A percentile compares a stretch with the other conserved stretches of the same genome.
Evolutionary conservation across 495 filamentous ascomycete species (phyloP).

Genomic region (Parachaetomium inaequale): DNA sequence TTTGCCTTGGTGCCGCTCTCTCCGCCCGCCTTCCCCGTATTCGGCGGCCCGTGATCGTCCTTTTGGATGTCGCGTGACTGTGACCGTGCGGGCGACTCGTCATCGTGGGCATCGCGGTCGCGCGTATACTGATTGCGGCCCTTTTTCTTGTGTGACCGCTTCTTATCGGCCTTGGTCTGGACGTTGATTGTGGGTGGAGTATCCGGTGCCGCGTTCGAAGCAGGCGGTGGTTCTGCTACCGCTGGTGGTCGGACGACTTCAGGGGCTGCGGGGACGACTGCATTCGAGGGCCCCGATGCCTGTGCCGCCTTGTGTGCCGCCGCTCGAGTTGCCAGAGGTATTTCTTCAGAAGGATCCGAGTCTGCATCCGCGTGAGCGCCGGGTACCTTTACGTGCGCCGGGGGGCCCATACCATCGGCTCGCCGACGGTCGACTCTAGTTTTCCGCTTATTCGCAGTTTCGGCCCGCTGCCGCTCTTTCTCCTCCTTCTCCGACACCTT

Average conservation of each 20-base stretch:
- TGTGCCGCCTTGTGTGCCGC: slow-evolving; percentile 32
- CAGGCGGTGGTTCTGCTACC: slow-evolving; percentile 23
- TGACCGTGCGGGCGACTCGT: slow-evolving; percentile 63
- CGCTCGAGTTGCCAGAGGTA: slow-evolving; percentile 45
- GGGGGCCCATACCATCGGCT: slow-evolving; percentile 62
- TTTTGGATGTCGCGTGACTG: slow-evolving; percentile 60
- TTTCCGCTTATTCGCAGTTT: slow-evolving; percentile 71
- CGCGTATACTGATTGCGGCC: slow-evolving; percentile 86
- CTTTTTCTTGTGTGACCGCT: slow-evolving; percentile 60
- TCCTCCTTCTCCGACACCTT: slow-evolving; percentile 63
- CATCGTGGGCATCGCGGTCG: slow-evolving; percentile 63
- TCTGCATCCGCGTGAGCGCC: slow-evolving; percentile 44
- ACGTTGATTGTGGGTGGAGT: slow-evolving; percentile 47
- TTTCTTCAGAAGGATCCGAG: slow-evolving; percentile 59
- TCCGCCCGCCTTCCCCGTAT: slow-evolving; percentile 17
- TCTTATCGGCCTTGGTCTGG: slow-evolving; percentile 33
- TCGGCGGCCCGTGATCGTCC: slow-evolving; percentile 31
- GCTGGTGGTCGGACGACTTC: slow-evolving; percentile 27
- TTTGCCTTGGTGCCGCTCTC: slow-evolving; percentile 29
- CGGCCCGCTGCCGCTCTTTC: slow-evolving; percentile 61
- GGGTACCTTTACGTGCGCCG: slow-evolving; percentile 24
- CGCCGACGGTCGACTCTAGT: slow-evolving; percentile 67
- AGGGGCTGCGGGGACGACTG: slow-evolving; percentile 23
- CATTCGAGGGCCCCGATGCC: slow-evolving; percentile 18
- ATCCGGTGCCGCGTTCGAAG: slow-evolving; percentile 47